These are phyloP conservation scores for Taxillus chinensis DNA, from an alignment of 164 flowering plant genomes.

Conservation along the genomic window DNA sequence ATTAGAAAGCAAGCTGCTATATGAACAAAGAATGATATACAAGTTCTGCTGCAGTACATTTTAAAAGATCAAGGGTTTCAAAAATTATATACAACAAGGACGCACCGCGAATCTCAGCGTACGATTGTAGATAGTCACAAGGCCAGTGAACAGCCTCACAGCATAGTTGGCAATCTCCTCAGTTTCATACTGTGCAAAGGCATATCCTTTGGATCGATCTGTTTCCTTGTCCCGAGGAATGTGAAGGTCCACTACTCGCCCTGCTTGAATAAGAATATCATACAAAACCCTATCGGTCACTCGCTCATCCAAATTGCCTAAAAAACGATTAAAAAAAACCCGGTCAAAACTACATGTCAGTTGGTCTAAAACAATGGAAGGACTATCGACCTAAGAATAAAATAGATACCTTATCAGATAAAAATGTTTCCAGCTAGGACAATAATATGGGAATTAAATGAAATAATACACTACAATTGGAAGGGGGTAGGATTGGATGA, in stretches of 20 bases:
- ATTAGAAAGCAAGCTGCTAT: no score
- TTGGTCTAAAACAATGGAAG: neutral
- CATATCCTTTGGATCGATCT: slow-evolving; percentile 63
- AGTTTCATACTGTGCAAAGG: slow-evolving; percentile 81
- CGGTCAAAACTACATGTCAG: neutral
- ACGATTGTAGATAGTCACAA: slow-evolving; percentile 59
- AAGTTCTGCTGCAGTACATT: no score
- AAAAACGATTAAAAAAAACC: neutral
- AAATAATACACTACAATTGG: no score
- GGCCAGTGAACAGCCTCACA: slow-evolving; percentile 78
- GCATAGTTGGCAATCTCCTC: slow-evolving; percentile 80
- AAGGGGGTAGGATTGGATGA: no score
- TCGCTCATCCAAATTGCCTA: slow-evolving; percentile 83
- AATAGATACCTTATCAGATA: no score
- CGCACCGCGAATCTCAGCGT: slow-evolving; percentile 72
- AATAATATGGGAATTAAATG: no score
- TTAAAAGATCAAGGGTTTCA: no score
- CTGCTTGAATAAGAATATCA: slow-evolving; percentile 85
- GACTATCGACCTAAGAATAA: neutral
- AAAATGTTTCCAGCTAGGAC: no score
- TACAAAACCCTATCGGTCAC: slow-evolving; percentile 73
- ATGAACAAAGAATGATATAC: no score
- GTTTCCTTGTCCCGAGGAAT: slow-evolving; percentile 78
- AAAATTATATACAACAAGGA: slow-evolving; percentile 1
- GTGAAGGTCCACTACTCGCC: slow-evolving; percentile 58